Base-by-base conservation (phyloP, 1,284 basidiomycete genomes). In the Mycosarcoma mackinlayi region DNA sequence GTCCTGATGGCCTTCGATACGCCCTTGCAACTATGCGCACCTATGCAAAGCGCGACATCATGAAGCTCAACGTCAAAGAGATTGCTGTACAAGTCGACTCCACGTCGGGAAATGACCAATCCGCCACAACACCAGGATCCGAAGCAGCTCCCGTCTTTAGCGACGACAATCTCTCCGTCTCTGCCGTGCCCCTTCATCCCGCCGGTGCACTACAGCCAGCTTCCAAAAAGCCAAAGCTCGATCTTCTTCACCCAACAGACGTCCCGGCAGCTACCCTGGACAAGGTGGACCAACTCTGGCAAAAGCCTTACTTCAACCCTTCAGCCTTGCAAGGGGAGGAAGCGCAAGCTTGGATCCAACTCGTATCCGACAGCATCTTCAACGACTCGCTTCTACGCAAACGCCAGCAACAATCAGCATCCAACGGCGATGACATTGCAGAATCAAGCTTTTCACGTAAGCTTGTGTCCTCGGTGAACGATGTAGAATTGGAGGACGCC, bases 1-100 rank as follows among this genome's bases (percentile, higher is more conserved):
- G 92, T 6, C 92, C 92, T 1, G 86, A 86, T 7, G 91, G 91
- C 23, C 82, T 91, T 19, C 81, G 86, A 19, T 91, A 93, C 77
- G 86, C 86, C 50, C 78, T 94, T 34, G 90, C 91, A 13, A 87
- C 90, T 1, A 89, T 84, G 50, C 77, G 85, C 13, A 58, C 63
- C 21, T 75, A 71, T 44, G 73, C 73, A 14, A 73, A 69, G 50
- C 56, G 76, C 6, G 69, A 71, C 19, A 56, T 68, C 59, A 73
- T 81, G 63, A 53, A 38, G 46, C 70, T 63, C 41, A 44, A 56
- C 25, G 31, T 64, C 28, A 39, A 67, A 45, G 62, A 78, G 46
- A 54, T 73, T 19, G 24, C 53, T 3, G 21, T 42, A 31, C 47
- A 51, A 2, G 3, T 38, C 23, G 38, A 33, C 18, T 23, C 59